These are phyloP conservation scores for Grammothele lineata DNA, from an alignment of 768 basidiomycete genomes.

Conservation along the genomic window DNA sequence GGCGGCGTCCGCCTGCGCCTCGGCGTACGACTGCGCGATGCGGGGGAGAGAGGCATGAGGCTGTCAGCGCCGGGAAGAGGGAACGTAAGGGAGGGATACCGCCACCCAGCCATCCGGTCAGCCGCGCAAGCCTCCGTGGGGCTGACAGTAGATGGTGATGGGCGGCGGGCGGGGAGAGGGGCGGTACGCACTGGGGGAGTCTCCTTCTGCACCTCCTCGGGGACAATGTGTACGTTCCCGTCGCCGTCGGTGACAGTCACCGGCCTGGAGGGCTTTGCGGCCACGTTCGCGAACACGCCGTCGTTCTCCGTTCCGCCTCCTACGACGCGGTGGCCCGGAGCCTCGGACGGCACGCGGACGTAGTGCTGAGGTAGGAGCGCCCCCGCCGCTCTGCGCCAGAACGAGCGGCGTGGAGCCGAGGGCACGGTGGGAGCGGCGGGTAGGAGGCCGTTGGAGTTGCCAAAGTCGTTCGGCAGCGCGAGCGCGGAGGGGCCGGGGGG, in stretches of 20 bases:
- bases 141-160: no score
- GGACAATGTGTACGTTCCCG: slow-evolving; percentile 59
- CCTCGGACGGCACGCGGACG: slow-evolving; percentile 40
- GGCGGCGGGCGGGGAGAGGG: neutral
- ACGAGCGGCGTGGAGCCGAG: slow-evolving; percentile 37
- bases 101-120: no score
- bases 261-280: slow-evolving; percentile 69
- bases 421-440: slow-evolving; percentile 46
- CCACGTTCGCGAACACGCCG: slow-evolving; percentile 93
- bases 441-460: slow-evolving; percentile 68
- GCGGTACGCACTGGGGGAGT: slow-evolving; percentile 74
- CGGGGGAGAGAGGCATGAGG: no score
- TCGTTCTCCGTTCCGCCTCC: slow-evolving; percentile 82
- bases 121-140: no score
- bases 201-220: slow-evolving; percentile 79
- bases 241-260: slow-evolving; percentile 45
- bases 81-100: no score
- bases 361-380: slow-evolving; percentile 67
- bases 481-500: slow-evolving; percentile 56
- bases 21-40: slow-evolving; percentile 78
- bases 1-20: slow-evolving; percentile 84
- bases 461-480: slow-evolving; percentile 62
- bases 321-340: slow-evolving; percentile 26
- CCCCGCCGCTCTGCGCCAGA: slow-evolving; percentile 57
- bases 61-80: no score